phyloP scores from a whole-genome alignment of 345 rosid species.

The Trapa incisa region DNA sequence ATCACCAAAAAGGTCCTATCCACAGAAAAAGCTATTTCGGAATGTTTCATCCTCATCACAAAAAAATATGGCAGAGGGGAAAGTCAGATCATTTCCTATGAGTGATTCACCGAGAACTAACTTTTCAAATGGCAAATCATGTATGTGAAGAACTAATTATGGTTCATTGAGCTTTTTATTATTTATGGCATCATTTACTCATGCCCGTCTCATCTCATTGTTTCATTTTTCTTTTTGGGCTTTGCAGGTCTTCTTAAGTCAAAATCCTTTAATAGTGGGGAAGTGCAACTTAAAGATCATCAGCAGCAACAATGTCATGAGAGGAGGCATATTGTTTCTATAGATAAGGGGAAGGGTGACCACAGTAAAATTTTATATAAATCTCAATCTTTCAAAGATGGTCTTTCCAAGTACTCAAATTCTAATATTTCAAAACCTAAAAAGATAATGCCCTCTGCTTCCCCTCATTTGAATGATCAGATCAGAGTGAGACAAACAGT shows the following conservation, averaged over 20 bases:
- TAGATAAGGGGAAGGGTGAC: conserved; percentile 2
- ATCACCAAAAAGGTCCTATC: conserved; percentile 1
- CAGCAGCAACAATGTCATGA: not conserved
- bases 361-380: conserved; percentile 16
- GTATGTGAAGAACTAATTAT: not conserved
- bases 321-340: not conserved
- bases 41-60: not conserved
- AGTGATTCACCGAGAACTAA: not conserved
- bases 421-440: conserved; percentile 17
- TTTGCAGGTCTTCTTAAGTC: conserved; percentile 36
- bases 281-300: conserved; percentile 5
- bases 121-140: conserved; percentile 4
- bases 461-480: not conserved
- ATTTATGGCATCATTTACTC: not conserved
- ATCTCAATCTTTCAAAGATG: conserved; percentile 27
- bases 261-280: conserved; percentile 19
- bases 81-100: not conserved
- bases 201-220: not conserved
- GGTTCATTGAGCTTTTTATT: not conserved
- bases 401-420: conserved; percentile 11
- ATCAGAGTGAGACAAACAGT: not conserved
- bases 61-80: not conserved
- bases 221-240: not conserved
- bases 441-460: conserved; percentile 2
- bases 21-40: conserved; percentile 6